These are phyloP conservation scores for Dorcoceras hygrometricum DNA, from an alignment of 257 asterid species.

Conservation along the genomic window DNA sequence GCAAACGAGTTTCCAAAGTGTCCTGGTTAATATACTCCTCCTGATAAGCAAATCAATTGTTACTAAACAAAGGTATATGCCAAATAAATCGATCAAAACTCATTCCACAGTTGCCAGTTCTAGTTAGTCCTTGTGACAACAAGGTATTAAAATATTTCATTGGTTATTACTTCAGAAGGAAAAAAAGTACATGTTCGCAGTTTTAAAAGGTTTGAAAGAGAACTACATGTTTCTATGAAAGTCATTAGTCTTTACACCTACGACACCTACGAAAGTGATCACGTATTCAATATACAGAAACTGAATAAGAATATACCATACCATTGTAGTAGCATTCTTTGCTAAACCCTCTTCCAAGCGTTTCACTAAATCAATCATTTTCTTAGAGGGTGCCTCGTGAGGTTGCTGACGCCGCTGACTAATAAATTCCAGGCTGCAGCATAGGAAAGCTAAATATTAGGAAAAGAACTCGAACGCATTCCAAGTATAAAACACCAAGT, in stretches of 20 bases:
- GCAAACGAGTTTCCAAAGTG: slow-evolving; percentile 80
- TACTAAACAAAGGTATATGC: slow-evolving; percentile 21
- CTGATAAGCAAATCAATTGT: slow-evolving; percentile 32
- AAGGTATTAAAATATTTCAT: background rate
- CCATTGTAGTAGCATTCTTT: slow-evolving; percentile 80
- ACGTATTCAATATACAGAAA: background rate
- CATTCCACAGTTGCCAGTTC: slow-evolving; percentile 69
- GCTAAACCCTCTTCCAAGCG: slow-evolving; percentile 79
- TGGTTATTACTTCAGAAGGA: slow-evolving; percentile 7
- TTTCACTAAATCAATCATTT: slow-evolving; percentile 58
- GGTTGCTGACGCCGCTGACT: slow-evolving; percentile 62
- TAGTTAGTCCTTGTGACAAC: slow-evolving; percentile 68
- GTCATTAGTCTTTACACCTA: background rate
- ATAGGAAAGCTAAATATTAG: slow-evolving; percentile 28
- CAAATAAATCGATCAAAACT: slow-evolving; percentile 51
- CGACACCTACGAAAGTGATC: background rate
- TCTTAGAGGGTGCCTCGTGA: slow-evolving; percentile 54
- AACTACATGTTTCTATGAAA: background rate
- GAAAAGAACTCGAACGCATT: background rate
- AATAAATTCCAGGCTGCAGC: slow-evolving; percentile 59
- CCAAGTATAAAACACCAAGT: slow-evolving; percentile 1
- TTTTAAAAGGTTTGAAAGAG: background rate
- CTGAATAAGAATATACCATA: slow-evolving; percentile 28
- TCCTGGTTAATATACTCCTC: slow-evolving; percentile 76
- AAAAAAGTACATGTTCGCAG: slow-evolving; percentile 21